Evolutionary conservation across 106 monocot species (phyloP).

Genomic region (Dioscorea dumetorum): DNA sequence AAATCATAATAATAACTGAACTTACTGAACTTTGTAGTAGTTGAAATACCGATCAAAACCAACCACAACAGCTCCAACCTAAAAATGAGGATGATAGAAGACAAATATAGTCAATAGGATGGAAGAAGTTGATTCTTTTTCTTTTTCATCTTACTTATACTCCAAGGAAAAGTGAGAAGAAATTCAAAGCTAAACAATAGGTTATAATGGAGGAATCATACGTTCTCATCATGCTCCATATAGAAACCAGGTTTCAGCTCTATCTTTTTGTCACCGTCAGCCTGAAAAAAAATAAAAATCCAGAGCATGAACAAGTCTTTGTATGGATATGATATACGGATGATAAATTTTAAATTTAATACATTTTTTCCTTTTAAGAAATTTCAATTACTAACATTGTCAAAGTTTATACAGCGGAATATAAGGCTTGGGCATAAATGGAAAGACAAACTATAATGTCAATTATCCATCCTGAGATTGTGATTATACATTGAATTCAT

Average conservation of each 20-base stretch:
- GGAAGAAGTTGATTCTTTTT: background rate
- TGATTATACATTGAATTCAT: too few relatives aligned
- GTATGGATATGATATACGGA: too few relatives aligned
- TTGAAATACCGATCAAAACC: constrained; percentile 97
- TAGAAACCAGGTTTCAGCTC: constrained; percentile 90
- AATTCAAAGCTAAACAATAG: background rate
- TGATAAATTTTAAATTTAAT: too few relatives aligned
- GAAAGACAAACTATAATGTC: too few relatives aligned
- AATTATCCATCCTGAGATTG: too few relatives aligned
- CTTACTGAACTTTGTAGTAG: constrained; percentile 98
- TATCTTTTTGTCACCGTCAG: constrained; percentile 88
- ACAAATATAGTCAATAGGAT: background rate
- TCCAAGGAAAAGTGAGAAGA: background rate
- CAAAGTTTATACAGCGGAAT: too few relatives aligned
- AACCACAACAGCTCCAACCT: constrained; percentile 98
- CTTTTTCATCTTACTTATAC: background rate
- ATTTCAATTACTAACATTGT: too few relatives aligned
- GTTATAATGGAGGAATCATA: constrained; percentile 15
- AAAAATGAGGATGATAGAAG: constrained; percentile 9
- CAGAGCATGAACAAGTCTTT: too few relatives aligned
- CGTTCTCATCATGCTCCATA: constrained; percentile 92
- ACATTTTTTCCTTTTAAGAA: too few relatives aligned
- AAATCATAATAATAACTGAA: background rate
- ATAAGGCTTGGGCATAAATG: too few relatives aligned
- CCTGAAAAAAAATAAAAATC: constrained; percentile 35